These are phyloP conservation scores for Linnemannia schmuckeri DNA, from an alignment of 192 early-diverging fungal genomes.

Conservation along the genomic window DNA sequence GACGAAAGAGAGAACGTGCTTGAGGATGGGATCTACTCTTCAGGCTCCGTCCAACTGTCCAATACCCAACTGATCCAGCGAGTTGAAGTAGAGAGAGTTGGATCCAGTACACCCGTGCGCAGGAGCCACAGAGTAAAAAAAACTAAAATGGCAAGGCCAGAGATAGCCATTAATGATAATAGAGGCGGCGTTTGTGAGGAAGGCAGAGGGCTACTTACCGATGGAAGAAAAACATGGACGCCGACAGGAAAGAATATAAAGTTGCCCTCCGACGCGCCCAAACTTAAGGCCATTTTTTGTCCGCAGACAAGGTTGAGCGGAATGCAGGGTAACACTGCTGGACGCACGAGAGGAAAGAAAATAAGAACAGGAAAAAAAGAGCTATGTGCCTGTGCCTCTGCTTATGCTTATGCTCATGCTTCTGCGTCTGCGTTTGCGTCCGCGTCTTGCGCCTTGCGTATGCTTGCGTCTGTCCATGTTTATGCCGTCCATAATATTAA, in stretches of 20 bases:
- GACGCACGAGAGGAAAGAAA: not conserved
- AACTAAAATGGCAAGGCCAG: not conserved
- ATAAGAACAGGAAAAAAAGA: not conserved
- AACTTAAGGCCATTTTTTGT: not conserved
- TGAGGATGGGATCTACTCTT: not conserved
- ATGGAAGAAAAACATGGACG: not conserved
- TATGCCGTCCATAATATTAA: conserved; percentile 1
- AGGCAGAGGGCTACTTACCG: not conserved
- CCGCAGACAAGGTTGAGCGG: not conserved
- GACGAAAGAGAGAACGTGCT: not conserved
- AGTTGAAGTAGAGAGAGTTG: not conserved
- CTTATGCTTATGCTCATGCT: conserved; percentile 7
- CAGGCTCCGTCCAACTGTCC: not conserved
- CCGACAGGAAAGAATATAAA: not conserved
- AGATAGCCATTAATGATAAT: not conserved
- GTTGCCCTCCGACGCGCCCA: not conserved
- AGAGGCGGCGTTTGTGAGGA: not conserved
- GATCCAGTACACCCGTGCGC: not conserved
- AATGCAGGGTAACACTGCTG: not conserved
- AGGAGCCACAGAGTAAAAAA: not conserved
- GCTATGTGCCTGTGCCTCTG: conserved; percentile 4
- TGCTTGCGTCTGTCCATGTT: not conserved
- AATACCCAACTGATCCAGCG: not conserved
- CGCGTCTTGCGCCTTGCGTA: not conserved
- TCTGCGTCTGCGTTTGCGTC: not conserved